Percentiles rank a stretch among this genome's conserved stretches.
Evolutionary conservation across 1,139 yeast species (phyloP).

Genomic region (Zygoascus meyerae): DNA sequence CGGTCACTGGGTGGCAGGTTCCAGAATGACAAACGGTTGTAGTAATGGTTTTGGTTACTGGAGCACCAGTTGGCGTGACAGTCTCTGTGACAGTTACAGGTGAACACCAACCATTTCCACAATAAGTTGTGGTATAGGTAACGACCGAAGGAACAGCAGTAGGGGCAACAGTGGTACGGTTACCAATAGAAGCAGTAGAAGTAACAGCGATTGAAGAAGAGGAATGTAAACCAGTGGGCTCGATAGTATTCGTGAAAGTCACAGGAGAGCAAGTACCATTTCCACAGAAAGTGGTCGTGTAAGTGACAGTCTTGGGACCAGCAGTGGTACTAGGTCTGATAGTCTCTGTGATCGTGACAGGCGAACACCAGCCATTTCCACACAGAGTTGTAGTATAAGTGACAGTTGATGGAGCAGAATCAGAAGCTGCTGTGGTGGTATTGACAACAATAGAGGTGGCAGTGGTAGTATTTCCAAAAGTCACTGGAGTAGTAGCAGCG

Average conservation of each 20-base stretch:
- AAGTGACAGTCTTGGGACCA: neutral
- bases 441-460: constrained; percentile 2
- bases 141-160: constrained; percentile 7
- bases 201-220: neutral
- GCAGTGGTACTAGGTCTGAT: constrained; percentile 7
- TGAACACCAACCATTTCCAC: neutral
- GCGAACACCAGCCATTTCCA: constrained; percentile 1
- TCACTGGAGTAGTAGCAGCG: neutral
- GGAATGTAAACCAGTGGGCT: constrained; percentile 7
- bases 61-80: constrained; percentile 5
- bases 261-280: constrained; percentile 9
- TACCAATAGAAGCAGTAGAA: constrained; percentile 2
- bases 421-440: neutral
- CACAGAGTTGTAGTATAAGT: constrained; percentile 1
- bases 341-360: constrained; percentile 17
- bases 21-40: neutral
- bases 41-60: neutral
- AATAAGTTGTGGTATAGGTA: constrained; percentile 8
- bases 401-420: neutral
- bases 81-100: neutral
- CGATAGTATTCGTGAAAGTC: constrained; percentile 15
- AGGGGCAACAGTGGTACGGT: neutral
- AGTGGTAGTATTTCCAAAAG: neutral
- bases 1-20: neutral
- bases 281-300: constrained; percentile 5